These are phyloP conservation scores for Tuber aestivum DNA, from an alignment of 495 filamentous ascomycete species.

Conservation along the genomic window DNA sequence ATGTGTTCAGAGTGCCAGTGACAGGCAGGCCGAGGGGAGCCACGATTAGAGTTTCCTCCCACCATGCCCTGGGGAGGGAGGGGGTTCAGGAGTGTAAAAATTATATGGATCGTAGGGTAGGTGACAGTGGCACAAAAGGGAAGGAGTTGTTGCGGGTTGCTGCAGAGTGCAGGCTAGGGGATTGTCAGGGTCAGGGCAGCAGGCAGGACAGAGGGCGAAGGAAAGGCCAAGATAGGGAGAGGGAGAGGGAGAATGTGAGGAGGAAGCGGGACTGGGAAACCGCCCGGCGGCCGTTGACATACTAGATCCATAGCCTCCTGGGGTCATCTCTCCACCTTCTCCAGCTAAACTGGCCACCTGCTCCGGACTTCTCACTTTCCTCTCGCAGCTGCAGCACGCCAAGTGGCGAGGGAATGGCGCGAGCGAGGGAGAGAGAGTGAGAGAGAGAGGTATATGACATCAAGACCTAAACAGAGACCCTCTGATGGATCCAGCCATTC, in stretches of 20 bases:
- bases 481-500: not conserved
- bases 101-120: not conserved
- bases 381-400: not conserved
- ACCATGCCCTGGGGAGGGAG: not conserved
- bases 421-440: not conserved
- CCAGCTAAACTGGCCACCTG: too few relatives aligned
- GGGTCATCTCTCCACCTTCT: not conserved
- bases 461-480: not conserved
- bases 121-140: not conserved
- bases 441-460: not conserved
- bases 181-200: not conserved
- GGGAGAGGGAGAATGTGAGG: not conserved
- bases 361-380: not conserved
- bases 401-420: not conserved
- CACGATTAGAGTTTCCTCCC: constrained; percentile 1
- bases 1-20: not conserved
- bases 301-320: not conserved
- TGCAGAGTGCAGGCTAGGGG: not conserved
- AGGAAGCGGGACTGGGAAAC: not conserved
- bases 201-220: not conserved
- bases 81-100: not conserved
- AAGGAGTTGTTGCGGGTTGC: not conserved
- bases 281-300: constrained; percentile 1
- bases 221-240: not conserved
- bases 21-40: constrained; percentile 1